Conservation (phyloP, 2,329 filamentous ascomycete genomes). For the Trichoderma sp. region DNA sequence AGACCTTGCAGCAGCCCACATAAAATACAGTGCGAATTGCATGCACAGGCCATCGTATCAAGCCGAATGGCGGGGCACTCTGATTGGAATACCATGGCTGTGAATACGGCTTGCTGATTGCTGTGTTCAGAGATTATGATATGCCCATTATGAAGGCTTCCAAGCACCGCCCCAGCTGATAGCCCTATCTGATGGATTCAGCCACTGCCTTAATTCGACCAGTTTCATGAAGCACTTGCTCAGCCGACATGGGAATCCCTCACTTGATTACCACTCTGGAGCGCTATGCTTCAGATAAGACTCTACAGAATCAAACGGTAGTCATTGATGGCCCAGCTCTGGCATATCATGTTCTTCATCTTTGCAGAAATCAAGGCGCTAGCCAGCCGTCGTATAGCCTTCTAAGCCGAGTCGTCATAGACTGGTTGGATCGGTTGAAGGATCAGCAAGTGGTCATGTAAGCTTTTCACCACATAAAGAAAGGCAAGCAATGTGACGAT, state of each 20-base stretch:
- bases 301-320: slow-evolving; percentile 48
- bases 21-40: neutral
- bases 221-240: neutral
- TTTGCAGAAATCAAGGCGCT: slow-evolving; percentile 55
- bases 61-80: slow-evolving; percentile 12
- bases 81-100: neutral
- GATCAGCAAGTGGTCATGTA: slow-evolving; percentile 65
- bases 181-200: neutral
- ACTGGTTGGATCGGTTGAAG: slow-evolving; percentile 66
- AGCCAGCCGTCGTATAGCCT: slow-evolving; percentile 65
- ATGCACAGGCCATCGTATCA: neutral
- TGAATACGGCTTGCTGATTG: neutral
- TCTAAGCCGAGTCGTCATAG: slow-evolving; percentile 61
- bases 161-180: neutral
- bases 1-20: neutral
- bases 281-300: slow-evolving; percentile 52
- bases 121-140: neutral
- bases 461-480: slow-evolving; percentile 29
- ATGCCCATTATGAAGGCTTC: neutral
- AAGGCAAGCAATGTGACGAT: neutral
- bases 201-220: neutral
- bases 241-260: slow-evolving; percentile 60
- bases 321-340: slow-evolving; percentile 79
- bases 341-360: slow-evolving; percentile 71
- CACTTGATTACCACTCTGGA: slow-evolving; percentile 58